A percentile compares a stretch with the other conserved stretches of the same genome.
These are phyloP conservation scores for Fusarium circinatum DNA, from an alignment of 2,329 filamentous ascomycete genomes.

Conservation along the genomic window DNA sequence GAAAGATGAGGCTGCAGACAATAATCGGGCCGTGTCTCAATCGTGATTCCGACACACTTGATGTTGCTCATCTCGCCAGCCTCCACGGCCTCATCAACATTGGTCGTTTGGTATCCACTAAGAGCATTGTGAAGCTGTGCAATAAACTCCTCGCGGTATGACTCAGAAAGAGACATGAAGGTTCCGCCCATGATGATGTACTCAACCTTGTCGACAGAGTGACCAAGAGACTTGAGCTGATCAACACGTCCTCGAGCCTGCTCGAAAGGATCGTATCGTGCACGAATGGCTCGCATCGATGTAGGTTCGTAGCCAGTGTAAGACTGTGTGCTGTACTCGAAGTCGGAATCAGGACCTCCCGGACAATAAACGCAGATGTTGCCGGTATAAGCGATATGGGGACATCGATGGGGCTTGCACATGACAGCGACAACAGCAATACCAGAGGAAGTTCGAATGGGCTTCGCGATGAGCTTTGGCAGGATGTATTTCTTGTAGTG, in stretches of 20 bases:
- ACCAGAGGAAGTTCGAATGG: slow-evolving; percentile 93
- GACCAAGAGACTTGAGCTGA: slow-evolving; percentile 93
- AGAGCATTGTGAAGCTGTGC: slow-evolving; percentile 96
- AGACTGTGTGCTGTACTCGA: slow-evolving; percentile 98
- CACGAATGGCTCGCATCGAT: slow-evolving; percentile 97
- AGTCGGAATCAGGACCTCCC: slow-evolving; percentile 96
- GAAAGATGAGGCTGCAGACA: slow-evolving; percentile 95
- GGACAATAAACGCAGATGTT: slow-evolving; percentile 99
- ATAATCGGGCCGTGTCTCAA: slow-evolving; percentile 97
- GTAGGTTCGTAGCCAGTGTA: slow-evolving; percentile 99
- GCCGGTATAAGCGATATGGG: slow-evolving; percentile 97
- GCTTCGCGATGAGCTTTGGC: slow-evolving; percentile 95
- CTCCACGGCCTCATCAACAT: slow-evolving; percentile 94
- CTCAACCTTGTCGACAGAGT: slow-evolving; percentile 98
- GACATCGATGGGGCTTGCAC: slow-evolving; percentile 98
- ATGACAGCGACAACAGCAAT: slow-evolving; percentile 99
- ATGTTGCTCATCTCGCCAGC: slow-evolving; percentile 96
- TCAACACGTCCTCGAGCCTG: slow-evolving; percentile 96
- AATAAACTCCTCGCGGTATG: slow-evolving; percentile 93
- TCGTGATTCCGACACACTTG: slow-evolving; percentile 98
- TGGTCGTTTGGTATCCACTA: slow-evolving; percentile 92
- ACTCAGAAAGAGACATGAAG: slow-evolving; percentile 94
- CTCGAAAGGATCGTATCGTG: slow-evolving; percentile 97
- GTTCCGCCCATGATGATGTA: slow-evolving; percentile 99
- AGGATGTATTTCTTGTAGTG: slow-evolving; percentile 99